Conservation (phyloP, 805 yeast genomes). For the Priceomyces melissophilus region DNA sequence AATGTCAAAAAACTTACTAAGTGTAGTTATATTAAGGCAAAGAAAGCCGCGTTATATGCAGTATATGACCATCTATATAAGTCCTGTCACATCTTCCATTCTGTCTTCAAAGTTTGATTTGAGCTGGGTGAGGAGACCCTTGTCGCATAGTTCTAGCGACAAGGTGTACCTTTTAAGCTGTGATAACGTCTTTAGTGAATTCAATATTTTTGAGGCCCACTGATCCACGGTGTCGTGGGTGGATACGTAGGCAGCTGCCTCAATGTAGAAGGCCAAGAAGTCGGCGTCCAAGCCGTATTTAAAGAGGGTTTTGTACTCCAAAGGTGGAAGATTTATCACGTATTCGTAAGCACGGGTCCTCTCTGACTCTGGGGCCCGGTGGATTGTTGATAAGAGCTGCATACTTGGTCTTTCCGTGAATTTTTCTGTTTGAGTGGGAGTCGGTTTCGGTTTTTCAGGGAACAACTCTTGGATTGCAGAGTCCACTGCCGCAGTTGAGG, state of each 20-base stretch:
- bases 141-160: conserved; percentile 31
- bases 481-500: not conserved
- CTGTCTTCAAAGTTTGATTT: not conserved
- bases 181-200: conserved; percentile 23
- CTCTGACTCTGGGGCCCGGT: conserved; percentile 20
- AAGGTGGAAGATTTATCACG: conserved; percentile 26
- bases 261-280: conserved; percentile 45
- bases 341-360: conserved; percentile 32
- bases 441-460: conserved; percentile 1
- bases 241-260: conserved; percentile 30
- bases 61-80: too few species aligned
- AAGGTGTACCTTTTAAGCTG: conserved; percentile 34
- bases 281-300: conserved; percentile 46
- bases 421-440: not conserved
- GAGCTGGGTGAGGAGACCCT: conserved; percentile 10
- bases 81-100: not conserved
- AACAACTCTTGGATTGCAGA: conserved; percentile 11
- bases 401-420: conserved; percentile 19
- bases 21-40: too few species aligned
- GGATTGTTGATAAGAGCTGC: conserved; percentile 23
- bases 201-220: conserved; percentile 16
- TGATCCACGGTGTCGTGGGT: conserved; percentile 7
- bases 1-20: too few species aligned
- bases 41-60: too few species aligned
- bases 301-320: conserved; percentile 29